phyloP scores from a whole-genome alignment of 1,284 basidiomycete species.

The Trametes versicolor region DNA sequence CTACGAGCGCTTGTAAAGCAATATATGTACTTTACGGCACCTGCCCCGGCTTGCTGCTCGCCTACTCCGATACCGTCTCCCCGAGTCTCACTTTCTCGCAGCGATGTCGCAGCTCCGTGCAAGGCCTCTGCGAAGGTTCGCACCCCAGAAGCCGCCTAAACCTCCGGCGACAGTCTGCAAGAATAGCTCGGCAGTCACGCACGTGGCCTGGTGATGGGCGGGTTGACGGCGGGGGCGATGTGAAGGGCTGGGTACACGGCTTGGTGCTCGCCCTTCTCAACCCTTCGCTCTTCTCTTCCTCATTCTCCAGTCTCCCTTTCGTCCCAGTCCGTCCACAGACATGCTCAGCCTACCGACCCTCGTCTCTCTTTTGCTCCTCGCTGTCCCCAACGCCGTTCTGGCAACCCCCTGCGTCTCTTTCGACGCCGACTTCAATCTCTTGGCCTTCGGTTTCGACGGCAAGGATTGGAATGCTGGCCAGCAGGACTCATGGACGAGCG shows the following conservation, averaged over 20 bases:
- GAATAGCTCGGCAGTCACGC: constrained; percentile 9
- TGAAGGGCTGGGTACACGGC: background rate
- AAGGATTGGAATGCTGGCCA: constrained; percentile 80
- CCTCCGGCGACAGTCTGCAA: background rate
- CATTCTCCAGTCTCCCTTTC: constrained; percentile 7
- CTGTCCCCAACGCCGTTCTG: constrained; percentile 50
- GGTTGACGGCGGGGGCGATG: background rate
- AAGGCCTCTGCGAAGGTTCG: background rate
- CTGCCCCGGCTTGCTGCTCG: background rate
- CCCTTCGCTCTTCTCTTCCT: constrained; percentile 12
- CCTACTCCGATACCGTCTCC: background rate
- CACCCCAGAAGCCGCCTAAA: background rate
- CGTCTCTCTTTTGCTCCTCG: constrained; percentile 67
- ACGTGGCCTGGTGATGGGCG: constrained; percentile 4
- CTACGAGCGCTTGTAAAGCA: no score
- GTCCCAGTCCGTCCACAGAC: constrained; percentile 21
- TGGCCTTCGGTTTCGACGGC: constrained; percentile 76
- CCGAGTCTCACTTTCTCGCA: background rate
- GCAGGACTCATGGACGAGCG: constrained; percentile 69
- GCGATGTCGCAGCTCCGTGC: background rate
- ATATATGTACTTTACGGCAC: background rate
- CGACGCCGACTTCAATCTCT: constrained; percentile 74
- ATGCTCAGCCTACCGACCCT: constrained; percentile 57
- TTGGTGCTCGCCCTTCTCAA: background rate
- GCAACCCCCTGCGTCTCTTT: constrained; percentile 73